Base-by-base conservation (phyloP, 192 early-diverging fungal species). In the Mortierella antarctica region DNA sequence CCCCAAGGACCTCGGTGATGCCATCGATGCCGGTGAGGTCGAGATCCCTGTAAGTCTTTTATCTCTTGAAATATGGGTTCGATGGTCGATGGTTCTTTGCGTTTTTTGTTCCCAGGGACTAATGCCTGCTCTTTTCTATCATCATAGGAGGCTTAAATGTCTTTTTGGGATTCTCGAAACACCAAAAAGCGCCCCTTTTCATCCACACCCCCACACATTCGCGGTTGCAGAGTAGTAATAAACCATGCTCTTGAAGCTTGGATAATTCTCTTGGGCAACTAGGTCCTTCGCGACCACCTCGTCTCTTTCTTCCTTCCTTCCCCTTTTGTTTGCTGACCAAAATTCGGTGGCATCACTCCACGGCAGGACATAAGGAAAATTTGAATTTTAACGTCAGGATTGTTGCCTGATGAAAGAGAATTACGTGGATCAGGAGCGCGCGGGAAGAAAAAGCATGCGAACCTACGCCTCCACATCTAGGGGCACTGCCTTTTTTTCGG, bases 1-100 rank as follows among this genome's bases (percentile, higher is more conserved):
- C 83, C 96, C 98, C 72, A 88, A 91, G 81, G 96, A 96, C 82
- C 76, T 99, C 74, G 89, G 88, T 81, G 86, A 91, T 84, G 88
- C 93, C 86, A 93, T 99, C 74, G 91, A 92, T 74, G 90, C 91
- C 46, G 97, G 97, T 71, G 94, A 94, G 87, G 85, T 93, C 54
- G 93, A 94, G 77, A 80, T 80, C 57, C 77, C 77, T 61, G 77
- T 80, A 80, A 72, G 77, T 67, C 45, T 49, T 20, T 56, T 52
- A 7, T 64, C 7, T 15, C 51, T 21, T 53, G 31, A 9, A 46
- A 46, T 41, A n/a, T 13, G 18, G 5, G 40, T 39, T 44, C 23
- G 17, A 15, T 57, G 41, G 60, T 40, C 1, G n/a, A n/a, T 31
- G 41, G 59, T 52, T 54, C 14, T 52, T 23, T 17, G 23, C 44